Conservation (phyloP, 495 filamentous ascomycete species). For the Penicillium cinerascens region DNA sequence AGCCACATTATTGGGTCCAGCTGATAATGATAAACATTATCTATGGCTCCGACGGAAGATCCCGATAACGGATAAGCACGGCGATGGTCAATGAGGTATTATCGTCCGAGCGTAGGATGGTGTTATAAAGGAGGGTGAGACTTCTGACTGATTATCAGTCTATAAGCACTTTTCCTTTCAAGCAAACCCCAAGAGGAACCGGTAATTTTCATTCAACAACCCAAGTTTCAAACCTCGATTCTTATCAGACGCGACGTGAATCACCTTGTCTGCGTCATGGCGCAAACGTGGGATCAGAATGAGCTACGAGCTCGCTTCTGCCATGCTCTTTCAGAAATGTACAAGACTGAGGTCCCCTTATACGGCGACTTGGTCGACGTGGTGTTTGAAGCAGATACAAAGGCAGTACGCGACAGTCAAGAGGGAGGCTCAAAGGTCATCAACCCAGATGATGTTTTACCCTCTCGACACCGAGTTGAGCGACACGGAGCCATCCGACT, state of each 20-base stretch:
- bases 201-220: not conserved
- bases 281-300: conserved; percentile 16
- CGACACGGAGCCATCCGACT: conserved; percentile 45
- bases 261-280: not conserved
- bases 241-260: too few relatives aligned
- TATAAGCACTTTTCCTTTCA: not conserved
- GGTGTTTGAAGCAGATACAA: conserved; percentile 30
- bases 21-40: conserved; percentile 5
- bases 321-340: conserved; percentile 39
- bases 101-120: not conserved
- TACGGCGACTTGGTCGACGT: conserved; percentile 37
- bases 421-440: conserved; percentile 5
- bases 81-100: conserved; percentile 4
- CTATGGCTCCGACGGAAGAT: conserved; percentile 9
- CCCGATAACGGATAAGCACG: conserved; percentile 23
- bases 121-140: not conserved
- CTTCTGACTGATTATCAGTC: not conserved
- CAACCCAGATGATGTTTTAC: conserved; percentile 26
- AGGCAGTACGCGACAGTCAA: conserved; percentile 18
- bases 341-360: conserved; percentile 38
- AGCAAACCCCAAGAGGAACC: not conserved
- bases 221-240: not conserved
- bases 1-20: conserved; percentile 1
- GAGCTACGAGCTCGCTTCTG: conserved; percentile 33
- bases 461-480: conserved; percentile 33